Conservation (phyloP, 441 rosid genomes). For the Corymbia citriodora region DNA sequence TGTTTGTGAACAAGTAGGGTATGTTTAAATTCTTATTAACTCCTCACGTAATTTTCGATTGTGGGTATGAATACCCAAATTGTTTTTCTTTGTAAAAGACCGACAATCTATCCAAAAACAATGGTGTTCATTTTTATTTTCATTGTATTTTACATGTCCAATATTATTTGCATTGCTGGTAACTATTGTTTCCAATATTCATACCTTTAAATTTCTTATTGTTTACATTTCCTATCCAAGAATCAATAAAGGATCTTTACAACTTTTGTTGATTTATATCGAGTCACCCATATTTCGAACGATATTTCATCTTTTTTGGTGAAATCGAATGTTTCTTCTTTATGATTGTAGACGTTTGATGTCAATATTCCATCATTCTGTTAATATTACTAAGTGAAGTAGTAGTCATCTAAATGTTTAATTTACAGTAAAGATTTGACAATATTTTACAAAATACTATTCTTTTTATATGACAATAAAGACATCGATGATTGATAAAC, state of each 20-base stretch:
- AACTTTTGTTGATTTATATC: neutral
- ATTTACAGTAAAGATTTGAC: neutral
- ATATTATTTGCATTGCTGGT: neutral
- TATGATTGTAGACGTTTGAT: neutral
- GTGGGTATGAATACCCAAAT: neutral
- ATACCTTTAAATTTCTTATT: neutral
- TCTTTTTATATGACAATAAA: neutral
- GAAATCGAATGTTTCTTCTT: neutral
- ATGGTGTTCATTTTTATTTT: neutral
- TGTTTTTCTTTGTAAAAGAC: neutral
- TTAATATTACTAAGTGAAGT: neutral
- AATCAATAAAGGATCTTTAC: fast-evolving
- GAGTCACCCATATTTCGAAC: neutral
- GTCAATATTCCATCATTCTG: neutral
- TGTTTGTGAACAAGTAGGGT: neutral
- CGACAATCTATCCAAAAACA: neutral
- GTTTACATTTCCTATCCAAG: neutral
- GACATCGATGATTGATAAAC: neutral
- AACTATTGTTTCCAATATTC: neutral
- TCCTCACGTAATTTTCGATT: neutral
- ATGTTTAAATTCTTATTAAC: neutral
- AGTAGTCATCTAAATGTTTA: neutral
- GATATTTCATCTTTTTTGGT: neutral
- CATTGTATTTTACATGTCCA: neutral
- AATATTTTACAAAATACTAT: neutral